Evolutionary conservation across 768 basidiomycete genomes (phyloP).

Genomic region (Boletus patriciae): DNA sequence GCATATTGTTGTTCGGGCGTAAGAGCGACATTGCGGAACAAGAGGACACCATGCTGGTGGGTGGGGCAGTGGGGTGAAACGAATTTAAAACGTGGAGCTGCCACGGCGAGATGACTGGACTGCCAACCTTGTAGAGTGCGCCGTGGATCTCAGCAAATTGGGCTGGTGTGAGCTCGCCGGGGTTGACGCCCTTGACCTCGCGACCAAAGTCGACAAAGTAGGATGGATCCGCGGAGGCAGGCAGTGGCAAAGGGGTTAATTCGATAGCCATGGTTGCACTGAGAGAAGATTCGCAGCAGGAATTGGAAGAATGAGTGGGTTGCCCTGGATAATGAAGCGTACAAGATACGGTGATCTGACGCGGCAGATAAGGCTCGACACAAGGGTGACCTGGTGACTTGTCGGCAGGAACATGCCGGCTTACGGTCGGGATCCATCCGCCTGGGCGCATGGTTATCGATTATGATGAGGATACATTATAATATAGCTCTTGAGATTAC

Average conservation of each 20-base stretch:
- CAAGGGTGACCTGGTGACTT: background rate
- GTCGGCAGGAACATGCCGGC: conserved; percentile 6
- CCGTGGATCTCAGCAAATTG: conserved; percentile 67
- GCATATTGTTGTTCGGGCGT: conserved; percentile 83
- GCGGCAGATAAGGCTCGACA: conserved; percentile 5
- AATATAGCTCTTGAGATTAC: background rate
- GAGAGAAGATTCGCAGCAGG: background rate
- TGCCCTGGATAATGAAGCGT: background rate
- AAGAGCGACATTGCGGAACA: conserved; percentile 69
- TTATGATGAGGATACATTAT: background rate
- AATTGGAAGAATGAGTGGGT: background rate
- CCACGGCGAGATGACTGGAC: background rate
- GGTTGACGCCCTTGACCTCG: conserved; percentile 72
- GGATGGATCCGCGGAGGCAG: conserved; percentile 65
- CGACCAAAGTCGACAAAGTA: conserved; percentile 74
- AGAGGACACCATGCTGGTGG: conserved; percentile 63
- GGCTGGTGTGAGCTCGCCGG: conserved; percentile 56
- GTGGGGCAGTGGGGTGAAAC: background rate
- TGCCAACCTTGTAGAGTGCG: conserved; percentile 70
- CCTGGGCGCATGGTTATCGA: no score
- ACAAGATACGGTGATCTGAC: conserved; percentile 1
- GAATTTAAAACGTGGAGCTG: background rate
- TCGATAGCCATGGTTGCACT: conserved; percentile 59
- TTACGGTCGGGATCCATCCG: background rate
- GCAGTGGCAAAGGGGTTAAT: conserved; percentile 64